A percentile compares a stretch with the other conserved stretches of the same genome.
Conservation (phyloP, 2,329 filamentous ascomycete genomes). For the Ceratocystis cubensis region DNA sequence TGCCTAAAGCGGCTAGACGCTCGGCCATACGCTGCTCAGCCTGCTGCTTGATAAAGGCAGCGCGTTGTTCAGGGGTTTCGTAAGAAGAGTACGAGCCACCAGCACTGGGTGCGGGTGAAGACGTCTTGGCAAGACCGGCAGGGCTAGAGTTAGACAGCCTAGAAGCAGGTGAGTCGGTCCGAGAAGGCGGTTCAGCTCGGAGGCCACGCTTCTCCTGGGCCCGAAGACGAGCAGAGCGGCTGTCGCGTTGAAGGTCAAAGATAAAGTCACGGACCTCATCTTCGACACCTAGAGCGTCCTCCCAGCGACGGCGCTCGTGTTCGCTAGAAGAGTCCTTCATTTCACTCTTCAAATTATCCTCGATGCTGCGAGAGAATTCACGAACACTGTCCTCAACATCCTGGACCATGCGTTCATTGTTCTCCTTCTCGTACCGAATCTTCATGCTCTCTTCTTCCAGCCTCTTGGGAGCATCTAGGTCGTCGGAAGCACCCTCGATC, state of each 20-base stretch:
- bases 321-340: conserved; percentile 63
- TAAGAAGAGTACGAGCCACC: conserved; percentile 65
- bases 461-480: conserved; percentile 66
- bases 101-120: conserved; percentile 38
- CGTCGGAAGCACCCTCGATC: conserved; percentile 53
- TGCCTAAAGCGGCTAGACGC: conserved; percentile 79
- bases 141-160: conserved; percentile 40
- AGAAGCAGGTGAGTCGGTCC: conserved; percentile 36
- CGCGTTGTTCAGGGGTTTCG: conserved; percentile 82
- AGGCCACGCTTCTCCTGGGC: conserved; percentile 43
- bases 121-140: conserved; percentile 24
- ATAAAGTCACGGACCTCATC: conserved; percentile 97
- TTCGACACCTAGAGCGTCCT: conserved; percentile 89
- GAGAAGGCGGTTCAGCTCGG: conserved; percentile 35
- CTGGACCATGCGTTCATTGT: conserved; percentile 89
- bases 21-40: conserved; percentile 96
- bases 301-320: conserved; percentile 87
- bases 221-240: conserved; percentile 59
- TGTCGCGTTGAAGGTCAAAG: conserved; percentile 82
- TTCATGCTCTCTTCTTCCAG: conserved; percentile 79
- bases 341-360: conserved; percentile 76
- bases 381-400: conserved; percentile 94
- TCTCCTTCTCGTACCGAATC: conserved; percentile 73
- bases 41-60: conserved; percentile 93
- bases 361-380: conserved; percentile 72